phyloP scores from a whole-genome alignment of 495 filamentous ascomycete species.

The Penicillium tannophilum region DNA sequence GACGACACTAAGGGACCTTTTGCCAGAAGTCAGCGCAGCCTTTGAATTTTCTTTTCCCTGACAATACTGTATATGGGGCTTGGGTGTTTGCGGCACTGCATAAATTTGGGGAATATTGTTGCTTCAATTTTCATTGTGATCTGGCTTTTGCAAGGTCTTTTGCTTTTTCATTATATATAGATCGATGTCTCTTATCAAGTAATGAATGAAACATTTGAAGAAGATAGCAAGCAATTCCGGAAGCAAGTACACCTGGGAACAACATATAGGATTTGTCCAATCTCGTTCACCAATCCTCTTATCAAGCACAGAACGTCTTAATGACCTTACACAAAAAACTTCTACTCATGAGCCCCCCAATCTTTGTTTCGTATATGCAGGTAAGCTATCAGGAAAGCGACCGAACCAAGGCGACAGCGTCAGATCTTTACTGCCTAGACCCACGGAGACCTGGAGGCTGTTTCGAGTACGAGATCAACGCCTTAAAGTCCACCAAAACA shows the following conservation, averaged over 20 bases:
- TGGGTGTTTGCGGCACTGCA: too few species aligned
- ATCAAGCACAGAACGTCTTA: neutral
- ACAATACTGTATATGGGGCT: neutral
- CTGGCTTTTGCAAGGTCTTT: neutral
- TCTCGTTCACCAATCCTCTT: neutral
- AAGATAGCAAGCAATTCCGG: neutral
- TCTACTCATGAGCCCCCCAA: neutral
- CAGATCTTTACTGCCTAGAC: neutral
- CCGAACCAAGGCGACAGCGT: too few species aligned
- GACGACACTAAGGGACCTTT: neutral
- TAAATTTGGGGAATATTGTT: neutral
- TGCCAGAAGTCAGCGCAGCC: too few species aligned
- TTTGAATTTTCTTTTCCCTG: too few species aligned
- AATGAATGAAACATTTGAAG: neutral
- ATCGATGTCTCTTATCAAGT: too few species aligned
- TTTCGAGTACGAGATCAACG: too few species aligned
- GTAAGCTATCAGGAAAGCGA: neutral
- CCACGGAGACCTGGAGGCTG: too few species aligned
- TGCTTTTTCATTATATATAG: neutral
- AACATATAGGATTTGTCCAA: neutral
- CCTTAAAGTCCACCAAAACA: too few species aligned
- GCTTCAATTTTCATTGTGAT: neutral
- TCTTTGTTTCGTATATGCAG: neutral
- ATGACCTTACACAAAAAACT: neutral
- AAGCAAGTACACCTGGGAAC: neutral